Evolutionary conservation across 2,329 filamentous ascomycete genomes (phyloP), one percentile per base, ranked within the genome.

Genomic region (Hypoxylon sp.): DNA sequence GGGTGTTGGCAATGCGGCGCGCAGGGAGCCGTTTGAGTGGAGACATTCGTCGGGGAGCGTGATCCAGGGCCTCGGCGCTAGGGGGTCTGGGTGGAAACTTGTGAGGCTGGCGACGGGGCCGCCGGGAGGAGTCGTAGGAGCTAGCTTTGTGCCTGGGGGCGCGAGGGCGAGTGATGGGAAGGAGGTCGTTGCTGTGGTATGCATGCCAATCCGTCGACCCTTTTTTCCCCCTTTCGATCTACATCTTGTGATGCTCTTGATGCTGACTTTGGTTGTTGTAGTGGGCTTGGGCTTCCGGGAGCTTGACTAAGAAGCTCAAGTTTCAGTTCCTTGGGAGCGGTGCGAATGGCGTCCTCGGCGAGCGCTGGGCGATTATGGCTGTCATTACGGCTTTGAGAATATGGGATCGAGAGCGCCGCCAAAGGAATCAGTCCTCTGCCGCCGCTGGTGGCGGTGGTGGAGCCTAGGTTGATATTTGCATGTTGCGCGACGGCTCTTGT

Each of bases 361-460:
- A 81, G 65, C 73, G 80, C 19, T 84, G 81, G 80, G 78, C 79
- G 0, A 70, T 83, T 14, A 83, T 83, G 81, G 80, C 82, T 0
- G 81, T 82, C 8, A 73, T 78, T 5, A 80, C 81, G 53, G 80
- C 76, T 31, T 66, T 82, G 56, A 73, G 73, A 13, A 77, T 80
- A 14, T 82, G 74, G 72, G 71, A 76, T 5, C 17, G 51, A 2
- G 71, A 75, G 65, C 33, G 57, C 31, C 52, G 57, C 13, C 13
- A 13, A 37, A 33, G 52, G 47, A 52, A 50, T 8, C 5, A 6
- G 9, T 2, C 26, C 1, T 31, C 13, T 17, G 26, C 29, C 2
- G 35, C 11, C 3, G 29, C 46, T 50, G 39, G 6, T 19, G 39
- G 29, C 4, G 46, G 31, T 10, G 57, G 17, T 3, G 48, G 48